These are phyloP conservation scores for Boletus sp. DNA, from an alignment of 1,284 basidiomycete species.

Conservation along the genomic window DNA sequence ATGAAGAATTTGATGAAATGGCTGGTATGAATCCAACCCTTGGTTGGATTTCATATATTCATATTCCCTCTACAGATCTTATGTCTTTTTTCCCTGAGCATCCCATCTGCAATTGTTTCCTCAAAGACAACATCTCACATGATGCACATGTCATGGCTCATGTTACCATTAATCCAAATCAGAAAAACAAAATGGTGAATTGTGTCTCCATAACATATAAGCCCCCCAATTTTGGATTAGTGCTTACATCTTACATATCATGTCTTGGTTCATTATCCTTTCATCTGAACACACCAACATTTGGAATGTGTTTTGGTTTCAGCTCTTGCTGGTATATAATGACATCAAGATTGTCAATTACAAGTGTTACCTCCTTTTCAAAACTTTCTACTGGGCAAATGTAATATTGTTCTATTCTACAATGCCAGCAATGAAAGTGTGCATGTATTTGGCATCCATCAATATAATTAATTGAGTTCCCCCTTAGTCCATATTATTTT, in stretches of 20 bases:
- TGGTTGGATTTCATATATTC: constrained; percentile 1
- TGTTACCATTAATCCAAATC: too few relatives aligned
- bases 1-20: constrained; percentile 6
- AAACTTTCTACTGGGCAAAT: constrained; percentile 3
- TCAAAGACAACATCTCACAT: too few relatives aligned
- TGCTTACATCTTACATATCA: too few relatives aligned
- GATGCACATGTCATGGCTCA: too few relatives aligned
- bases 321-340: background rate
- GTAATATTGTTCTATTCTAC: background rate
- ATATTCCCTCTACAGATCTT: constrained; percentile 4
- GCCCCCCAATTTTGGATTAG: too few relatives aligned
- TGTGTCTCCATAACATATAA: too few relatives aligned
- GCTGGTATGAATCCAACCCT: constrained; percentile 4
- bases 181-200: too few relatives aligned
- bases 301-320: too few relatives aligned
- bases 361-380: constrained; percentile 5
- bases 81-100: constrained; percentile 3
- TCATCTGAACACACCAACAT: too few relatives aligned
- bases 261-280: too few relatives aligned
- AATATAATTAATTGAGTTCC: background rate
- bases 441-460: background rate
- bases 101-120: background rate
- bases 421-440: background rate
- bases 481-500: background rate
- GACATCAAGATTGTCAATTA: constrained; percentile 11